Evolutionary conservation across 2,329 filamentous ascomycete genomes (phyloP).

Genomic region (Xylariaceae sp.): DNA sequence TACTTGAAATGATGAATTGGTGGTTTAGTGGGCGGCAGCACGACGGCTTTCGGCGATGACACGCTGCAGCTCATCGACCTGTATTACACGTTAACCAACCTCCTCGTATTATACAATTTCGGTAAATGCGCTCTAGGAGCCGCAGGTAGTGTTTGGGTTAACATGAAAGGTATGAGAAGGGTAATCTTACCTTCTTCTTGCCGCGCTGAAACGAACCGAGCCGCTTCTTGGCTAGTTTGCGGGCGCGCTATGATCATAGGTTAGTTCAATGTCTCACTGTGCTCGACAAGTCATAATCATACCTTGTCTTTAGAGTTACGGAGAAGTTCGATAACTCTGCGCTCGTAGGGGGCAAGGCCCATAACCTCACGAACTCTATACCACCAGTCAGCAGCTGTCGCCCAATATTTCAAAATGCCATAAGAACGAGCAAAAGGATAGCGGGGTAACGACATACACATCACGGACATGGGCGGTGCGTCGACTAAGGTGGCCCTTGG

Average conservation of each 20-base stretch:
- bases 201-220: conserved; percentile 98
- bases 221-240: conserved; percentile 99
- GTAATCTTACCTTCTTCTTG: conserved; percentile 96
- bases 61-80: conserved; percentile 86
- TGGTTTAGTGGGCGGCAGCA: conserved; percentile 62
- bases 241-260: conserved; percentile 65
- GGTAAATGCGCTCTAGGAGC: neutral
- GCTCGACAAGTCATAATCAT: neutral
- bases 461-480: conserved; percentile 96
- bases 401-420: neutral
- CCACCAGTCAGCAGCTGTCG: neutral
- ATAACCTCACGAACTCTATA: conserved; percentile 87
- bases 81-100: conserved; percentile 1
- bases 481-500: conserved; percentile 97
- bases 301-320: conserved; percentile 98
- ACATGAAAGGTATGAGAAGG: too few species aligned
- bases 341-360: conserved; percentile 94
- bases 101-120: too few species aligned
- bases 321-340: conserved; percentile 97
- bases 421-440: neutral
- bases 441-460: conserved; percentile 53
- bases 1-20: conserved; percentile 20
- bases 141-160: too few species aligned
- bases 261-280: neutral
- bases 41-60: conserved; percentile 95